Evolutionary conservation across 2,329 filamentous ascomycete species (phyloP), one percentile per base, ranked within the genome.

Genomic region (Fusarium equiseti): DNA sequence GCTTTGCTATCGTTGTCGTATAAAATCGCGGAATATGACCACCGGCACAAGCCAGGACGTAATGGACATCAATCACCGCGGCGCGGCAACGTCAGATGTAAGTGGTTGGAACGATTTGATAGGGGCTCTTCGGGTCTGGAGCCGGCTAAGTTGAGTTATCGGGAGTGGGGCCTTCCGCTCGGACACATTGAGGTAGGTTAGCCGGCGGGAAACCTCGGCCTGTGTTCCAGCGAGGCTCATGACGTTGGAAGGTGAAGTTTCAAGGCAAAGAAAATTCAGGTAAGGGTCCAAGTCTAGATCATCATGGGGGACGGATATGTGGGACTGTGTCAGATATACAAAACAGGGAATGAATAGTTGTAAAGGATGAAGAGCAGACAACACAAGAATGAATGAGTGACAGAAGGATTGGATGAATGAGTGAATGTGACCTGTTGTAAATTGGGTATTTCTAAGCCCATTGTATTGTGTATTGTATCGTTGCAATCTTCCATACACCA

Each of bases 1-100:
- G 60, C 50, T 44, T 66, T 57, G 59, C n/a, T 53, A 50, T 68
- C 48, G 24, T 50, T 35, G n/a, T 67, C 65, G 69, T 65, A 66
- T 53, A 29, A 64, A 54, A 60, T 51, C 49, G 63, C 71, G 73
- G 73, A 75, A 70, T 52, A 66, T 57, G 20, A 66, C 38, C 46
- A 62, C 73, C 68, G 73, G 38, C 18, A 27, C 20, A 27, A 63
- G 46, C 38, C 26, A 58, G 49, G 44, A 72, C 65, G 56, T 72
- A 63, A 64, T 74, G 73, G 73, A 75, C 69, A 74, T 75, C 73
- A 75, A 75, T 75, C 66, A 75, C 73, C 73, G 73, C 44, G 24
- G 63, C 42, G 40, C 46, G 38, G 63, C 31, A 55, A 51, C 26
- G 49, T 46, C 48, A 55, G 31, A 52, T 24, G 24, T 12, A 50